Evolutionary conservation across 805 yeast species (phyloP).

Genomic region (Spathaspora sp.): DNA sequence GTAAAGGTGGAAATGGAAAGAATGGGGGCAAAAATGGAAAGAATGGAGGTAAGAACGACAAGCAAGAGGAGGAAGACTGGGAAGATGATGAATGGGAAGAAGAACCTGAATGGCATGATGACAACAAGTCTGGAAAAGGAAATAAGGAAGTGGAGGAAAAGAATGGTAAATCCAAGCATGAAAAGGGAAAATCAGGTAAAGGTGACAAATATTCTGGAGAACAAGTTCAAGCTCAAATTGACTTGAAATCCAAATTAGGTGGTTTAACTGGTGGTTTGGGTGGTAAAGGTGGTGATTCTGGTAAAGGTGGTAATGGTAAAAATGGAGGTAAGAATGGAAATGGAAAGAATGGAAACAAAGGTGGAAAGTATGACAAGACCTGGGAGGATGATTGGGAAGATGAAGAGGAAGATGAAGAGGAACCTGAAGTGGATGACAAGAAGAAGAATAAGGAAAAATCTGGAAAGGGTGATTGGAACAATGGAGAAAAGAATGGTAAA

Average conservation of each 20-base stretch:
- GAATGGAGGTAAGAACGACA: not conserved
- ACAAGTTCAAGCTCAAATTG: not conserved
- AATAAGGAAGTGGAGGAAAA: constrained; percentile 1
- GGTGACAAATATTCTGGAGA: not conserved
- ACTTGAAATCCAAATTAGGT: not conserved
- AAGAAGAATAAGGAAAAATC: not conserved
- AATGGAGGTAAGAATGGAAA: not conserved
- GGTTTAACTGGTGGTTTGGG: not conserved
- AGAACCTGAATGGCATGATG: not conserved
- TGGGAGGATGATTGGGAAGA: not conserved
- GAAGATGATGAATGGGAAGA: not conserved
- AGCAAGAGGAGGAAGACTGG: constrained; percentile 1
- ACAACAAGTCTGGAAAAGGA: not conserved
- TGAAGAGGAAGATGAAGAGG: not conserved
- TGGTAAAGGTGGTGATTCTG: not conserved
- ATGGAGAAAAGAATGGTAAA: not conserved
- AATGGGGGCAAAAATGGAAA: constrained; percentile 1
- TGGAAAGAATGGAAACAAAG: not conserved
- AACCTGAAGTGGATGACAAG: not conserved
- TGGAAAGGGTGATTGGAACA: not conserved
- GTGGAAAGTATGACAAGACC: not conserved
- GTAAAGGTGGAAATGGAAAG: not conserved
- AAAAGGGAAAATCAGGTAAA: not conserved
- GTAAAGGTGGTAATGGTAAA: not conserved
- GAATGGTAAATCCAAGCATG: not conserved